Percentiles rank a stretch among this genome's conserved stretches.
phyloP scores from a whole-genome alignment of 2,329 filamentous ascomycete genomes.

The Apiospora phragmitis region DNA sequence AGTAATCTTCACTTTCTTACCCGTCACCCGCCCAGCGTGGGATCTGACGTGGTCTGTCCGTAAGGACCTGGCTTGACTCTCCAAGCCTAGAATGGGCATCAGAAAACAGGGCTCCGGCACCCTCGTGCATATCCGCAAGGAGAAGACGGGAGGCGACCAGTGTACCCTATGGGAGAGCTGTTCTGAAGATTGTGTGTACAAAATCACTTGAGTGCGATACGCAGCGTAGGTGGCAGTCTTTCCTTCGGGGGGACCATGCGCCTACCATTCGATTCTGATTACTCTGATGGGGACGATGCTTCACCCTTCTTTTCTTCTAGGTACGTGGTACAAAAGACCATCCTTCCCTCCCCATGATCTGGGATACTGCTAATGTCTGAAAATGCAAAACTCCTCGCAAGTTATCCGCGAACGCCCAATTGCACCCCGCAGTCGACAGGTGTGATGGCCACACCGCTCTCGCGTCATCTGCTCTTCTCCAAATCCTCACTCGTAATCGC shows the following conservation, averaged over 20 bases:
- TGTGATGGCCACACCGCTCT: too few species aligned
- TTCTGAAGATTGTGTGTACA: constrained; percentile 87
- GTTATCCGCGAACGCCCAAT: not conserved
- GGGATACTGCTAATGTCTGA: constrained; percentile 33
- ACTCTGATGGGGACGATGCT: constrained; percentile 82
- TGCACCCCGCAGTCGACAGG: not conserved
- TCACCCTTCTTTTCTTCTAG: constrained; percentile 43
- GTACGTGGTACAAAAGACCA: constrained; percentile 27
- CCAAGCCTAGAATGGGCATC: constrained; percentile 86
- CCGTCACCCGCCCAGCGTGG: constrained; percentile 43
- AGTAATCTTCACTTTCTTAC: constrained; percentile 77
- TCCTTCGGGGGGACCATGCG: constrained; percentile 19
- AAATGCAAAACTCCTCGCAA: not conserved
- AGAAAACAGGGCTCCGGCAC: constrained; percentile 71
- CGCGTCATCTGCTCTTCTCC: too few species aligned
- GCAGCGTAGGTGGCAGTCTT: constrained; percentile 64
- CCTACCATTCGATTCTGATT: constrained; percentile 88
- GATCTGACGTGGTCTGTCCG: constrained; percentile 64
- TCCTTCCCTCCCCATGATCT: constrained; percentile 12
- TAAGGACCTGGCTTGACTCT: constrained; percentile 79
- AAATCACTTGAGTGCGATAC: constrained; percentile 92
- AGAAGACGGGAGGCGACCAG: constrained; percentile 36
- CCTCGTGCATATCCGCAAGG: constrained; percentile 32
- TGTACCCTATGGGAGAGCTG: constrained; percentile 81
- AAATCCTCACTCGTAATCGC: not conserved